Base-by-base conservation (phyloP, 139 green algal genomes). In the Diplosphaera chodatii region DNA sequence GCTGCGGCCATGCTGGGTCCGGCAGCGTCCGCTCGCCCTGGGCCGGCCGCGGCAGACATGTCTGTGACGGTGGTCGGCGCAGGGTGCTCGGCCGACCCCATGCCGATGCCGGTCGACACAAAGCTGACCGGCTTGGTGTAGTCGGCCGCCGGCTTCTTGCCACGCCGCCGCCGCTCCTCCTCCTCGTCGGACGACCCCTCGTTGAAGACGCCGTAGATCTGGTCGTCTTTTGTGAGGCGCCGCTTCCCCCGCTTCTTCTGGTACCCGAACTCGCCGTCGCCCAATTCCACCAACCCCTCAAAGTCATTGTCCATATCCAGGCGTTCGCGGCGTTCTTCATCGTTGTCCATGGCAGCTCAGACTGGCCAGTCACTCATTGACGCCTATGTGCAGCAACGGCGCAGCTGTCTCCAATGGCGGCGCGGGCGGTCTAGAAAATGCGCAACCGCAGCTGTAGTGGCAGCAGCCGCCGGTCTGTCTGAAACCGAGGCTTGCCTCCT, bases 121-220 rank as follows among this genome's bases (percentile, higher is more conserved):
- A 97, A 97, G n/a, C 72, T 79, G 0, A 97, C 89, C 0, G 92
- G 90, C 62, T 87, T 91, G 23, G 77, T 79, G 64, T 91, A 86
- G 55, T 92, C 82, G 20, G 77, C 81, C 20, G 73, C 68, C 29
- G 79, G 74, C 4, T 65, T 40, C 40, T 74, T 56, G 13, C 83
- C 48, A 1, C 73, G 33, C 62, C 74, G 80, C 4, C 72, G 73
- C 3, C 73, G 70, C 16, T 55, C 63, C 29, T 63, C 79, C 33
- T 76, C 81, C n/a, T 84, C 71, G 22, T 84, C 73, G 2, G 73
- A 81, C 32, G 87, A 79, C 40, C 69, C 69, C 29, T 78, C 80
- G 20, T 78, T 78, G 81, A 96, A 97, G 0, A 96, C 83, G 65
- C 93, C 93, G 34, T 96, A 98, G 0, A 97, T 73, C 18, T 75